Percentiles rank a stretch among this genome's conserved stretches.
Conservation (phyloP, 805 yeast species). For the Hanseniaspora clermontiae region DNA sequence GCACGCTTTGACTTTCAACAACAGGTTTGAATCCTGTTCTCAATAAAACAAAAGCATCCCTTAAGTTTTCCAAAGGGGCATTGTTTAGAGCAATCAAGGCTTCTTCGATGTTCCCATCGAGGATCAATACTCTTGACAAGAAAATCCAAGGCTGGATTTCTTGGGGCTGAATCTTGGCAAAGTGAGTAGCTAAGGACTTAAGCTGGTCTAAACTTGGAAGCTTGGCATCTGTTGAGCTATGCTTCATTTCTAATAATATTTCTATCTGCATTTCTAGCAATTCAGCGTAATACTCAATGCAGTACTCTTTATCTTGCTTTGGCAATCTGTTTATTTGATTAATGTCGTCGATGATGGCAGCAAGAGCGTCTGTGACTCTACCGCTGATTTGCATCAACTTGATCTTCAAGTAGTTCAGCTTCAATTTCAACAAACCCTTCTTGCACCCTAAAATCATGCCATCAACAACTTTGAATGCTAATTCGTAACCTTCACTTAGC, state of each 20-base stretch:
- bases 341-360: constrained; percentile 24
- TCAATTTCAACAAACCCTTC: constrained; percentile 21
- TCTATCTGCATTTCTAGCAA: constrained; percentile 6
- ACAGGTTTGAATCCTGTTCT: constrained; percentile 16
- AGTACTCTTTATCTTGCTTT: constrained; percentile 1
- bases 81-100: constrained; percentile 63
- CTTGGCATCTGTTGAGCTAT: background rate
- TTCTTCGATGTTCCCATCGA: constrained; percentile 52
- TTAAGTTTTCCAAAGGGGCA: constrained; percentile 64
- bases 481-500: constrained; percentile 22
- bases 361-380: constrained; percentile 29
- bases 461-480: constrained; percentile 22
- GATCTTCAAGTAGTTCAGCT: constrained; percentile 20
- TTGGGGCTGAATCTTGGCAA: constrained; percentile 58
- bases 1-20: constrained; percentile 32
- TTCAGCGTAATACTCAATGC: constrained; percentile 13
- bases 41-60: constrained; percentile 47
- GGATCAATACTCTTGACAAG: constrained; percentile 51
- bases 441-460: constrained; percentile 16
- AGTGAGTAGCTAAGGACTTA: background rate
- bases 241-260: background rate
- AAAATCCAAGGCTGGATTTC: constrained; percentile 64
- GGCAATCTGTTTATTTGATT: constrained; percentile 15
- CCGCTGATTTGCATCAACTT: constrained; percentile 27
- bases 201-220: background rate